These are phyloP conservation scores for Gentiana straminea DNA, from an alignment of 257 asterid genomes.

Conservation along the genomic window DNA sequence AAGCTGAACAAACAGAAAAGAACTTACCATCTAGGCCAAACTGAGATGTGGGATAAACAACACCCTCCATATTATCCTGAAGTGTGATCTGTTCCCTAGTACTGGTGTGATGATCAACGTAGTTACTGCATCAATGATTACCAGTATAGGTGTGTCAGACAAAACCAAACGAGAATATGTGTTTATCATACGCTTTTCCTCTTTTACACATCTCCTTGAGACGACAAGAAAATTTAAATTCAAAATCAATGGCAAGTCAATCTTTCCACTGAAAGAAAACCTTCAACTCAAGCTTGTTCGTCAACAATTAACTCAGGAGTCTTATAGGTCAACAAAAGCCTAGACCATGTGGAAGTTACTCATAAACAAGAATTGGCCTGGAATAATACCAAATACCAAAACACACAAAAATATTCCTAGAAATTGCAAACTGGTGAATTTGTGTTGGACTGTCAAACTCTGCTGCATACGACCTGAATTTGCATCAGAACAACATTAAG, in stretches of 20 bases:
- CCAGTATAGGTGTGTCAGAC: conserved; percentile 12
- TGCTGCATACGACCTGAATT: too few relatives aligned
- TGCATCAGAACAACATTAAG: too few relatives aligned
- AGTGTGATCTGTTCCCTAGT: conserved; percentile 98
- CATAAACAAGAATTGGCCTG: too few relatives aligned
- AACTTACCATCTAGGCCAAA: conserved; percentile 96
- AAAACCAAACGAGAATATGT: background rate
- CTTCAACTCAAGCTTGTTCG: background rate
- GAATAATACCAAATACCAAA: too few relatives aligned
- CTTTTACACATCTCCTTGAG: background rate
- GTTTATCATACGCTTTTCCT: background rate
- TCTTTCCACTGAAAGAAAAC: background rate
- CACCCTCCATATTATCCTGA: conserved; percentile 86
- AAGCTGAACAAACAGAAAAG: too few relatives aligned
- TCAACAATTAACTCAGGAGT: too few relatives aligned
- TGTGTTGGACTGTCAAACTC: too few relatives aligned
- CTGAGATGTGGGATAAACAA: conserved; percentile 69
- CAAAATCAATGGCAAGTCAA: background rate
- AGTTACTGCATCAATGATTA: conserved; percentile 57
- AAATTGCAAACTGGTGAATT: too few relatives aligned
- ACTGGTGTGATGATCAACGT: conserved; percentile 91
- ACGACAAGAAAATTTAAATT: background rate
- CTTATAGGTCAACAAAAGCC: too few relatives aligned
- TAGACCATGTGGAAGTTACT: too few relatives aligned
- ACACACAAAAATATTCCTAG: too few relatives aligned